phyloP scores from a whole-genome alignment of 345 rosid species.

The Cochlearia excelsa region DNA sequence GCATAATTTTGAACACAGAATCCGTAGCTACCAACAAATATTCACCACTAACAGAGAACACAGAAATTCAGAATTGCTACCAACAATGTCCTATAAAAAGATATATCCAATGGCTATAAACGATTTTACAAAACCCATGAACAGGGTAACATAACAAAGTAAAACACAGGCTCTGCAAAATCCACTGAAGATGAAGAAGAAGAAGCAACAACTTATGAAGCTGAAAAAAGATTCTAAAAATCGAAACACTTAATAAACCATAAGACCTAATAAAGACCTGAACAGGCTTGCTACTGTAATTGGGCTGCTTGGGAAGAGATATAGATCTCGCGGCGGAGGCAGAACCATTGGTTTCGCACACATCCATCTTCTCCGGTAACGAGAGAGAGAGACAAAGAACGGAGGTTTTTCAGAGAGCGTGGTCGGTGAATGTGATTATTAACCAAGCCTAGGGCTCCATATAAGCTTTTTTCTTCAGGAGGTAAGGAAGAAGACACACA shows the following conservation, averaged over 20 bases:
- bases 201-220: not conserved
- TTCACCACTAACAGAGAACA: not conserved
- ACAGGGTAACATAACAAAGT: not conserved
- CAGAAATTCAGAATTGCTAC: slow-evolving; percentile 7
- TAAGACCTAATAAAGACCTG: slow-evolving; percentile 22
- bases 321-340: slow-evolving; percentile 27
- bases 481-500: slow-evolving; percentile 23
- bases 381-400: not conserved
- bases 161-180: not conserved
- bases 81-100: slow-evolving; percentile 12
- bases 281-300: slow-evolving; percentile 34
- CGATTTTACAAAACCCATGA: not conserved
- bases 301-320: slow-evolving; percentile 15
- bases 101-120: not conserved
- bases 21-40: not conserved
- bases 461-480: slow-evolving; percentile 5
- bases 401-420: not conserved
- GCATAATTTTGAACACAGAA: no score
- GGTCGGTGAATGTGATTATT: slow-evolving; percentile 15
- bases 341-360: slow-evolving; percentile 29
- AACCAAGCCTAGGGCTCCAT: slow-evolving; percentile 34
- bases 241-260: not conserved
- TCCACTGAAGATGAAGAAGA: slow-evolving; percentile 6
- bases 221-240: not conserved
- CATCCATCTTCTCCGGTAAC: slow-evolving; percentile 20